Evolutionary conservation across 1,284 basidiomycete genomes (phyloP).

Genomic region (Athelia sp.): DNA sequence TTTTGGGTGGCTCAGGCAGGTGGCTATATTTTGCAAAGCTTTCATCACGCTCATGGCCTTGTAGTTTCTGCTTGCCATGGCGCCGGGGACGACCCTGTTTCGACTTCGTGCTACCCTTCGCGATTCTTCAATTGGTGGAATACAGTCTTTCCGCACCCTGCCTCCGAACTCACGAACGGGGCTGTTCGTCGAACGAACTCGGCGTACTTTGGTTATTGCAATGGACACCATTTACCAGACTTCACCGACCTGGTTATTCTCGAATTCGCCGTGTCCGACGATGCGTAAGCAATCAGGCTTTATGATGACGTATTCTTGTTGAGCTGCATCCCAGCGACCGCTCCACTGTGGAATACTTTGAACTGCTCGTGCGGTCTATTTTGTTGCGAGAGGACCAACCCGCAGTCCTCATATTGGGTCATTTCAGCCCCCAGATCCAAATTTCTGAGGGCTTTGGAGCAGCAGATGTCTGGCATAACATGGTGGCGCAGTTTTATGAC

Average conservation of each 20-base stretch:
- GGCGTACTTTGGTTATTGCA: slow-evolving; percentile 91
- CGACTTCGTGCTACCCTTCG: slow-evolving; percentile 83
- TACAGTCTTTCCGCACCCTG: slow-evolving; percentile 88
- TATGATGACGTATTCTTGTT: not conserved
- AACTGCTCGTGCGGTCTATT: slow-evolving; percentile 86
- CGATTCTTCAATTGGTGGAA: slow-evolving; percentile 96
- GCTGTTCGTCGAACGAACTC: slow-evolving; percentile 87
- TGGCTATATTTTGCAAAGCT: slow-evolving; percentile 11
- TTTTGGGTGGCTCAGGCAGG: slow-evolving; percentile 86
- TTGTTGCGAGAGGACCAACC: slow-evolving; percentile 85
- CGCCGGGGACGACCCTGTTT: slow-evolving; percentile 86
- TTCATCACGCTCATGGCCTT: not conserved
- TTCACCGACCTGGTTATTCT: slow-evolving; percentile 88
- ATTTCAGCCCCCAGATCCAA: slow-evolving; percentile 85
- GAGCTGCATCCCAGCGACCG: slow-evolving; percentile 45
- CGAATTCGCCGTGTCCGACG: slow-evolving; percentile 88
- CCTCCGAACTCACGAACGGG: slow-evolving; percentile 92
- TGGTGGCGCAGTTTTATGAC: slow-evolving; percentile 94
- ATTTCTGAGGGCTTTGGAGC: slow-evolving; percentile 78
- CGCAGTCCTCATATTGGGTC: slow-evolving; percentile 86
- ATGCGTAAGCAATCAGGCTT: slow-evolving; percentile 49
- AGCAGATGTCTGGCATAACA: slow-evolving; percentile 81
- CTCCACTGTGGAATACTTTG: slow-evolving; percentile 78
- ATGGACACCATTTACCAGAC: slow-evolving; percentile 87
- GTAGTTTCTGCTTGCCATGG: slow-evolving; percentile 90